Percentiles rank a stretch among this genome's conserved stretches.
phyloP scores from a whole-genome alignment of 495 filamentous ascomycete species.

The Daldinia vernicosa region DNA sequence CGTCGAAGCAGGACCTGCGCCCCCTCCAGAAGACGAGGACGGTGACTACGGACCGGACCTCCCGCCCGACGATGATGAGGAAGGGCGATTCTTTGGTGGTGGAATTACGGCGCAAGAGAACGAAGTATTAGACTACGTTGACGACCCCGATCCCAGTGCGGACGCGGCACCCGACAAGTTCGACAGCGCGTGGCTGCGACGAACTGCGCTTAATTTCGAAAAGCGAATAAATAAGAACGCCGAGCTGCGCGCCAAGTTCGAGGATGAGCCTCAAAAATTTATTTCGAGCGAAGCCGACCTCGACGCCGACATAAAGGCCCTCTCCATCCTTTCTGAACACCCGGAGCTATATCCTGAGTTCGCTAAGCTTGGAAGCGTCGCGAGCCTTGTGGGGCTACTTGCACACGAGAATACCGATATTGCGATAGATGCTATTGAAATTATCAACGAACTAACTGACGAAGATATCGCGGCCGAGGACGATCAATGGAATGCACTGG shows the following conservation, averaged over 20 bases:
- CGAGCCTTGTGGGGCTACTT: constrained; percentile 78
- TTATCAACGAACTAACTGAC: constrained; percentile 91
- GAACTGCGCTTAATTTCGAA: constrained; percentile 85
- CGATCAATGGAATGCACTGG: constrained; percentile 82
- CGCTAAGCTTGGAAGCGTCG: constrained; percentile 77
- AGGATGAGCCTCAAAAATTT: constrained; percentile 83
- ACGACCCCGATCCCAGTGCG: constrained; percentile 68
- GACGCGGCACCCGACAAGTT: constrained; percentile 73
- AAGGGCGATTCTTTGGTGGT: constrained; percentile 94
- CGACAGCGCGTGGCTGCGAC: constrained; percentile 83
- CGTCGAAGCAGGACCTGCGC: constrained; percentile 60
- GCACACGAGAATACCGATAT: constrained; percentile 98
- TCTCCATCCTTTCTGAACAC: constrained; percentile 89
- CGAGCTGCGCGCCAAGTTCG: constrained; percentile 89
- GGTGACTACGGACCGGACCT: constrained; percentile 74
- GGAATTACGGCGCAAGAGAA: constrained; percentile 83
- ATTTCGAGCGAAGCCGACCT: constrained; percentile 83
- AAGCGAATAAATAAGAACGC: constrained; percentile 91
- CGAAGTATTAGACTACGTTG: constrained; percentile 90
- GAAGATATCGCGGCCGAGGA: constrained; percentile 89
- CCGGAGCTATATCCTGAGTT: constrained; percentile 87
- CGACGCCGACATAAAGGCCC: constrained; percentile 86
- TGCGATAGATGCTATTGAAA: constrained; percentile 89
- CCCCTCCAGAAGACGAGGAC: constrained; percentile 46
- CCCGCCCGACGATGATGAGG: constrained; percentile 78